Evolutionary conservation across 2,329 filamentous ascomycete genomes (phyloP), one percentile per base, ranked within the genome.

Genomic region (Arachnomyces sp.): DNA sequence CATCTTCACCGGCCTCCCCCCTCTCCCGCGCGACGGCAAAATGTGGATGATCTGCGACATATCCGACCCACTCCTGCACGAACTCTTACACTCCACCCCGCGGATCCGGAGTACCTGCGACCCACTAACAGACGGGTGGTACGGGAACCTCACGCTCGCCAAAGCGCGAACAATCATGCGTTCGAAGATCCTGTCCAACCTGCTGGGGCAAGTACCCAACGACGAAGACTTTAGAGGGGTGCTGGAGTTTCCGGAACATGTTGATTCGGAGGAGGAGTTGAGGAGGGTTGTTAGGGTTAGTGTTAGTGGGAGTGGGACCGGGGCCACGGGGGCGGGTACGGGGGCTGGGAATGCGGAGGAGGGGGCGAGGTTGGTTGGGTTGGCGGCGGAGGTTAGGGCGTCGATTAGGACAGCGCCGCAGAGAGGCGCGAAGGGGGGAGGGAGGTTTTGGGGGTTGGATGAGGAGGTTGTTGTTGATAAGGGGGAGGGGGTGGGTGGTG

Each of bases 1-100:
- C 60, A 68, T 90, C 1, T 96, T 95, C 61, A 86, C 93, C 45
- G 90, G 90, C 34, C 71, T 79, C 43, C 74, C 58, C 1, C 64
- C 73, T 2, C 77, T 90, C 40, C 77, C 78, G 12, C 75, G 77
- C 1, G 88, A 94, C 54, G 88, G 88, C 30, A 92, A 92, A 54
- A 81, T 92, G 36, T 98, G 88, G 83, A 92, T 96, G 68, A 76
- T 93, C 17, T 94, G 88, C 65, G 92, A 98, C 59, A 82, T 96
- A 40, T 82, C 78, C 0, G 90, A 96, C 53, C 84, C 87, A 0
- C 56, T 89, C 1, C 69, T 96, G 1, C 66, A 69, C 1, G 61
- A 69, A 8, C 66, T 95, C 2, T 71, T 94, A 30, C 56, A 71
- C 2, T 58, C 49, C 2, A 63, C 65, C 2, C 70, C 66, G 39